These are phyloP conservation scores for Aspergillus sclerotioniger DNA, from an alignment of 495 filamentous ascomycete genomes.

Conservation along the genomic window DNA sequence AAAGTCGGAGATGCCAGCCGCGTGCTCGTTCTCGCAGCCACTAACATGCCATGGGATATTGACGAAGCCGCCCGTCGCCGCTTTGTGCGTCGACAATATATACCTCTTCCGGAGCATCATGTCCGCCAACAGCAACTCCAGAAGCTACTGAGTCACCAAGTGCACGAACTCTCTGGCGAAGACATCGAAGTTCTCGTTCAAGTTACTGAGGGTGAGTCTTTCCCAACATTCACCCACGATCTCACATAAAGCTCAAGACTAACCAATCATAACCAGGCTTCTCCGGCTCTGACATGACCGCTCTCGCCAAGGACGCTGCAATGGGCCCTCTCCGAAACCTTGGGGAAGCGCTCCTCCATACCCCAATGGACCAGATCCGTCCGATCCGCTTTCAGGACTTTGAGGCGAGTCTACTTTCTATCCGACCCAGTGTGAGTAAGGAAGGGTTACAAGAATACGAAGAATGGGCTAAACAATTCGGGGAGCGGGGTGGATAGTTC, in stretches of 20 bases:
- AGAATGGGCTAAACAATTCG: constrained; percentile 91
- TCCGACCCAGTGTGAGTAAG: constrained; percentile 86
- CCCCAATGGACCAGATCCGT: constrained; percentile 90
- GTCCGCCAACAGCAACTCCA: constrained; percentile 76
- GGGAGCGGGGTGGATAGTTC: constrained; percentile 71
- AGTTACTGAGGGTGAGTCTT: constrained; percentile 75
- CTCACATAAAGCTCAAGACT: not conserved
- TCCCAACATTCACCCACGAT: not conserved
- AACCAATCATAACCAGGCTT: constrained; percentile 61
- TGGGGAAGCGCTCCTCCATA: constrained; percentile 85
- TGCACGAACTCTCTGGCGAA: constrained; percentile 69
- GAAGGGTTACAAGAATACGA: constrained; percentile 84
- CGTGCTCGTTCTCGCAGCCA: constrained; percentile 92
- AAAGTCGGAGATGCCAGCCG: constrained; percentile 79
- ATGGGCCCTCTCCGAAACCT: constrained; percentile 95
- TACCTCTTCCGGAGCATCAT: constrained; percentile 82
- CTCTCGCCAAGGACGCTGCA: constrained; percentile 94
- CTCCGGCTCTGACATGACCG: constrained; percentile 95
- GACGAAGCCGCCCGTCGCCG: constrained; percentile 90
- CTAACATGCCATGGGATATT: constrained; percentile 97
- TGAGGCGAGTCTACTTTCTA: constrained; percentile 75
- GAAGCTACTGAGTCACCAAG: constrained; percentile 80
- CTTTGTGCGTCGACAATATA: constrained; percentile 94
- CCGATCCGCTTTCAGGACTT: constrained; percentile 85
- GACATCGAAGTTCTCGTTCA: constrained; percentile 78